Evolutionary conservation across 2,329 filamentous ascomycete species (phyloP).

Genomic region (Chaetomiaceae sp.): DNA sequence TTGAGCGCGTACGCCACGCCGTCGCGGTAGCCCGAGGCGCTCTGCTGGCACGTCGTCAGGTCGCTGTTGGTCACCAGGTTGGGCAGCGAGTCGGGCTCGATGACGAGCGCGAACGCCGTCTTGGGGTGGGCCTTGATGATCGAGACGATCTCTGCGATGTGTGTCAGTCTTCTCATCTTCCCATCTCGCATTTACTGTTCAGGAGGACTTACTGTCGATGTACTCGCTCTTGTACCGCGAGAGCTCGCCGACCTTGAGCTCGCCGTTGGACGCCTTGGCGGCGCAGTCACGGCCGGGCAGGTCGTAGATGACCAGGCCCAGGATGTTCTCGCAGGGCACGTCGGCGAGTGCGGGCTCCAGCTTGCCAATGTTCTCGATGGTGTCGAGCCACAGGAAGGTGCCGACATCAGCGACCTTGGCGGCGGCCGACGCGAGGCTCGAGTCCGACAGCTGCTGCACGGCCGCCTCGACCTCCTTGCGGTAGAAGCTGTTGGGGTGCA

Average conservation of each 20-base stretch:
- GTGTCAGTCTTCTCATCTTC: slow-evolving; percentile 2
- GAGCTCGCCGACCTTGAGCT: slow-evolving; percentile 52
- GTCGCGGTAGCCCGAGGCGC: slow-evolving; percentile 50
- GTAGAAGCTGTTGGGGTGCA: slow-evolving; percentile 39
- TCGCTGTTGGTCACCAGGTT: slow-evolving; percentile 59
- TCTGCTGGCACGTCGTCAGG: slow-evolving; percentile 50
- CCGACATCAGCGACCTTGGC: slow-evolving; percentile 37
- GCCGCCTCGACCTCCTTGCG: slow-evolving; percentile 36
- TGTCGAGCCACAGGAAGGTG: slow-evolving; percentile 40
- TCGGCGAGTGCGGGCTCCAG: slow-evolving; percentile 35
- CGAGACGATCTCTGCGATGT: slow-evolving; percentile 42
- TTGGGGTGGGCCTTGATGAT: slow-evolving; percentile 52
- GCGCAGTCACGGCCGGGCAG: slow-evolving; percentile 61
- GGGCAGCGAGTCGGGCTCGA: slow-evolving; percentile 59
- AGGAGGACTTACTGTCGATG: slow-evolving; percentile 34
- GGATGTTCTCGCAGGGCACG: slow-evolving; percentile 36
- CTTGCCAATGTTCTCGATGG: slow-evolving; percentile 36
- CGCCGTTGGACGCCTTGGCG: slow-evolving; percentile 59
- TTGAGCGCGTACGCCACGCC: slow-evolving; percentile 53
- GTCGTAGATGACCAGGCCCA: slow-evolving; percentile 57
- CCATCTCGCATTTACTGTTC: not conserved
- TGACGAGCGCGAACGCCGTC: slow-evolving; percentile 40
- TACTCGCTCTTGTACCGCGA: slow-evolving; percentile 40
- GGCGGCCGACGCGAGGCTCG: slow-evolving; percentile 30
- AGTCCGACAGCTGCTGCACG: slow-evolving; percentile 29